A percentile compares a stretch with the other conserved stretches of the same genome.
Conservation (phyloP, 2,329 filamentous ascomycete genomes). For the Ambrosiella cleistominuta region DNA sequence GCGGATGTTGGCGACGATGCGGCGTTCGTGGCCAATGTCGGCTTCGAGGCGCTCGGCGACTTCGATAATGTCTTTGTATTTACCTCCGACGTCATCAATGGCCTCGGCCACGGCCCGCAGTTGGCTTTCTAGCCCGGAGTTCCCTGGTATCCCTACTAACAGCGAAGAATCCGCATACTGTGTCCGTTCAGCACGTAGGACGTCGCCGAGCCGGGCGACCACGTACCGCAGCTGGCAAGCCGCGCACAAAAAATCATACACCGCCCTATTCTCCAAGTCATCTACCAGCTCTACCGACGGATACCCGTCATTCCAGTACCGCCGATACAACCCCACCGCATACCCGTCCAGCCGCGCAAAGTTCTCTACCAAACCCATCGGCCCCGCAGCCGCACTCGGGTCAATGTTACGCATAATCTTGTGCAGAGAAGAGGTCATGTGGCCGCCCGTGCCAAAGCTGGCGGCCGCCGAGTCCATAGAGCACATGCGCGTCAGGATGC, state of each 20-base stretch:
- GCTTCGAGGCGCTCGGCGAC: neutral
- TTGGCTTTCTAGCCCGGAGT: neutral
- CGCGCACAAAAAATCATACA: neutral
- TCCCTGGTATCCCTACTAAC: neutral
- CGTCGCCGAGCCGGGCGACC: neutral
- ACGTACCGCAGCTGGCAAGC: neutral
- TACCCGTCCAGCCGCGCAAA: neutral
- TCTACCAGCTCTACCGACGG: neutral
- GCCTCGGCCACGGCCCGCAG: neutral
- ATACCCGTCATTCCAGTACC: neutral
- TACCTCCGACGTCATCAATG: neutral
- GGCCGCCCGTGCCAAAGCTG: neutral
- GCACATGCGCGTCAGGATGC: neutral
- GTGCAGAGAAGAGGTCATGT: neutral
- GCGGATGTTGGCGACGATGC: neutral
- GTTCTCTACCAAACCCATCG: neutral
- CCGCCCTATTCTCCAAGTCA: conserved; percentile 1
- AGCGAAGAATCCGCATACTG: neutral
- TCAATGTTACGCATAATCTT: neutral
- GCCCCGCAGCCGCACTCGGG: neutral
- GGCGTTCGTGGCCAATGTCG: neutral
- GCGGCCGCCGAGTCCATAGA: neutral
- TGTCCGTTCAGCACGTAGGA: neutral
- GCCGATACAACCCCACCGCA: neutral
- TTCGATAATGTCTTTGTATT: neutral